These are phyloP conservation scores for Canavalia ensiformis DNA, from an alignment of 306 rosid genomes.

Conservation along the genomic window DNA sequence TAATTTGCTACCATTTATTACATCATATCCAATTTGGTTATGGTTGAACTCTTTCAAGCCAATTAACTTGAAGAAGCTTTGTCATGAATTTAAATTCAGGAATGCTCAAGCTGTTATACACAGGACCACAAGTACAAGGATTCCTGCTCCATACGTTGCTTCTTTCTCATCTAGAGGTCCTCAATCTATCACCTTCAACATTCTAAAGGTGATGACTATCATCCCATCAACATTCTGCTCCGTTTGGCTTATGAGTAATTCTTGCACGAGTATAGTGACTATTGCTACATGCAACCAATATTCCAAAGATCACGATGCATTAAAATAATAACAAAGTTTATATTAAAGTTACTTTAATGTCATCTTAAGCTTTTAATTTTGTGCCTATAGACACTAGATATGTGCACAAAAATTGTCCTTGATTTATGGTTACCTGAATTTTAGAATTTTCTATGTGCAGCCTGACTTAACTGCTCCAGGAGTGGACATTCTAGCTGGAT, in stretches of 20 bases:
- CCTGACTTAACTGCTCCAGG: slow-evolving; percentile 91
- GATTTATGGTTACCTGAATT: not conserved
- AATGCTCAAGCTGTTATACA: slow-evolving; percentile 68
- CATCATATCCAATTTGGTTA: too few species aligned
- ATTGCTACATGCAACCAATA: not conserved
- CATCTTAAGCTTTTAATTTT: not conserved
- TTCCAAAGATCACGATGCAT: not conserved
- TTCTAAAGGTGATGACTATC: slow-evolving; percentile 69
- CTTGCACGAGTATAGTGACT: not conserved
- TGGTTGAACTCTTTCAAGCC: not conserved
- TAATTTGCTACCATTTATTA: too few species aligned
- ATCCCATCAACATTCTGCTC: not conserved
- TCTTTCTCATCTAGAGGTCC: slow-evolving; percentile 89
- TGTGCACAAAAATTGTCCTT: not conserved
- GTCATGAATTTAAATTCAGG: slow-evolving; percentile 50
- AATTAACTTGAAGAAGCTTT: not conserved
- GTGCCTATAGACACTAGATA: not conserved
- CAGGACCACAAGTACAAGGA: slow-evolving; percentile 48
- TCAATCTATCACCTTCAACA: slow-evolving; percentile 53
- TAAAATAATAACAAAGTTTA: not conserved
- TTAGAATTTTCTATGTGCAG: slow-evolving; percentile 53
- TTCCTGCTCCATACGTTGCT: slow-evolving; percentile 76
- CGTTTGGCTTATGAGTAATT: not conserved
- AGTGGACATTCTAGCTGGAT: slow-evolving; percentile 79
- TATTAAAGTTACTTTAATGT: not conserved